A percentile compares a stretch with the other conserved stretches of the same genome.
phyloP scores from a whole-genome alignment of 2,329 filamentous ascomycete species.

The Curvularia hawaiiensis region DNA sequence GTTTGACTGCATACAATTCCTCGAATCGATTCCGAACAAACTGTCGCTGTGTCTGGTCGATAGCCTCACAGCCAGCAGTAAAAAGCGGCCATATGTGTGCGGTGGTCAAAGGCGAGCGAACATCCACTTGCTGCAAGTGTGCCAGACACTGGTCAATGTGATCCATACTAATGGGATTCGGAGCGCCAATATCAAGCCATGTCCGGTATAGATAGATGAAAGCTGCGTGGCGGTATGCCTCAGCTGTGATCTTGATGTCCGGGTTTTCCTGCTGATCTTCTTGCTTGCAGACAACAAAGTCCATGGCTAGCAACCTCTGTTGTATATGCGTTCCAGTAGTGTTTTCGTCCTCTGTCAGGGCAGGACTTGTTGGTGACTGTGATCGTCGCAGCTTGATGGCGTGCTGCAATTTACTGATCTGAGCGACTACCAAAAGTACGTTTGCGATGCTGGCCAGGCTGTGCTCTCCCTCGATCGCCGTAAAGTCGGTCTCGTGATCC shows the following conservation, averaged over 20 bases:
- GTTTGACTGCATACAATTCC: conserved; percentile 29
- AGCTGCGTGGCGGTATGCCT: conserved; percentile 40
- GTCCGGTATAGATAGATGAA: conserved; percentile 44
- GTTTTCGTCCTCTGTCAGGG: conserved; percentile 27
- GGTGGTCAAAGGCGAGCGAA: conserved; percentile 32
- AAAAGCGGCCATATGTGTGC: conserved; percentile 43
- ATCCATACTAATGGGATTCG: conserved; percentile 36
- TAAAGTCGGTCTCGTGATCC: conserved; percentile 28
- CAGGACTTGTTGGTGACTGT: background rate
- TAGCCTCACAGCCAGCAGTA: conserved; percentile 39
- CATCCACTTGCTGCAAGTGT: conserved; percentile 22
- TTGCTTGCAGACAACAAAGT: conserved; percentile 15
- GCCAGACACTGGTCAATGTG: conserved; percentile 34
- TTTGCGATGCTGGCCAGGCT: conserved; percentile 33
- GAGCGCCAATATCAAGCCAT: conserved; percentile 39
- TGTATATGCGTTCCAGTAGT: conserved; percentile 26
- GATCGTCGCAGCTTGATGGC: conserved; percentile 22
- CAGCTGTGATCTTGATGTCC: conserved; percentile 33
- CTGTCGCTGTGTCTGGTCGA: conserved; percentile 25
- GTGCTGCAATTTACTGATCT: conserved; percentile 34
- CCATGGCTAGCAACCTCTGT: conserved; percentile 24
- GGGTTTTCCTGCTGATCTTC: background rate
- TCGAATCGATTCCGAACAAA: conserved; percentile 35
- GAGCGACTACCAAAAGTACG: conserved; percentile 34
- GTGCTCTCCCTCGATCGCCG: conserved; percentile 30